Base-by-base conservation (phyloP, 495 filamentous ascomycete species). In the Talaromyces ruber region DNA sequence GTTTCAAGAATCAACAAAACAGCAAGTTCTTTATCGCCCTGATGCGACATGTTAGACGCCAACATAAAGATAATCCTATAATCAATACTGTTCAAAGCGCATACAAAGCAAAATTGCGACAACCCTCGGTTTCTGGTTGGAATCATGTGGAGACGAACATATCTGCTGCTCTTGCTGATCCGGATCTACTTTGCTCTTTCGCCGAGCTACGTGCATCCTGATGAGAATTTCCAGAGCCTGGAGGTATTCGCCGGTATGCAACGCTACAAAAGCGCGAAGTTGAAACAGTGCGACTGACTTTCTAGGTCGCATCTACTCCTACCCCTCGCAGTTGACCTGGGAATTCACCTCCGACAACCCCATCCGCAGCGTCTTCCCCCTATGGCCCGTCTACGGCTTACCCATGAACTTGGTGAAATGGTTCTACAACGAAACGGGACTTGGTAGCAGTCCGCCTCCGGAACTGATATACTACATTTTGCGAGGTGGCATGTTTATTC, bases 181-280 rank as follows among this genome's bases (percentile, higher is more conserved):
- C 89, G 95, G 69, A 82, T 97, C 63, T 98, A 95, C 80, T 95
- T 97, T 68, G 93, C 94, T 51, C 80, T 97, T 32, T 92, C 88
- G 54, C 90, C 94, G 52, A 97, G 93, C 78, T 98, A 98, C 74
- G 84, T 98, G 30, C 94, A 98, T 73, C 94, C 94, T 3, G 94
- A 98, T 76, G 94, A 98, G 80, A 91, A 97, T 75, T 98, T 98
- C 70, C 94, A 98, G 70, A 94, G 94, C 21, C 94, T 93, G 9
- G 94, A 98, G 78, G 88, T 98, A 59, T 93, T 97, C 67, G 92
- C 93, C 63, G 92, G 93, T 97, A 86, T 71, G 89, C 59, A 62
- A 62, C 63, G 11, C 22, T 29, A 54, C 12, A 54, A 4, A 11
- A 6, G 8, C 28, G 5, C 52, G 28, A 54, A n/a, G 4, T 26